A percentile compares a stretch with the other conserved stretches of the same genome.
These are phyloP conservation scores for Lanmaoa pseudosensibilis DNA, from an alignment of 768 basidiomycete species.

Conservation along the genomic window DNA sequence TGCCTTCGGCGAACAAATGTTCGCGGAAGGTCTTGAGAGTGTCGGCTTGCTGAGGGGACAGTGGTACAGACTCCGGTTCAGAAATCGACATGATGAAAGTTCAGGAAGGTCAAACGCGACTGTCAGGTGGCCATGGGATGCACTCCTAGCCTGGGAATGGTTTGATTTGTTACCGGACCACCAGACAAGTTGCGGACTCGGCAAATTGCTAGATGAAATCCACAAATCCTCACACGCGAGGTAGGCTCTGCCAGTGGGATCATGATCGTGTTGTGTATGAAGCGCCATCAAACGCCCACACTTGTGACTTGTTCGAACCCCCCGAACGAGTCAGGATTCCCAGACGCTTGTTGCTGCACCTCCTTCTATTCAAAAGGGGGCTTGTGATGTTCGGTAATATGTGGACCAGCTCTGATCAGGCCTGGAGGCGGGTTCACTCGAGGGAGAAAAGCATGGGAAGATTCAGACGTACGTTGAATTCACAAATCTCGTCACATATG, in stretches of 20 bases:
- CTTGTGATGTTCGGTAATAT: neutral
- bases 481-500: neutral
- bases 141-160: neutral
- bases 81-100: slow-evolving; percentile 14
- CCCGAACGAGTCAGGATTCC: neutral
- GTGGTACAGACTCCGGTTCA: neutral
- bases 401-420: neutral
- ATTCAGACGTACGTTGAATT: neutral
- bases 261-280: neutral
- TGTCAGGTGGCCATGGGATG: neutral
- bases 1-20: slow-evolving; percentile 50
- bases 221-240: neutral
- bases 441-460: neutral
- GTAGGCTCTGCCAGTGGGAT: no score
- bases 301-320: neutral
- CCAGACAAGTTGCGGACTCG: neutral
- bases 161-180: neutral
- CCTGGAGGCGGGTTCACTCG: no score
- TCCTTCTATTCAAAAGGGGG: no score
- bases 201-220: no score
- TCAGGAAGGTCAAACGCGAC: neutral
- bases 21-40: slow-evolving; percentile 51
- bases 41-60: slow-evolving; percentile 34
- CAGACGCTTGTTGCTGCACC: no score
- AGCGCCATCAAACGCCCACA: neutral